Base-by-base conservation (phyloP, 371 early-diverging fungal species). In the Mucor plumbeus region DNA sequence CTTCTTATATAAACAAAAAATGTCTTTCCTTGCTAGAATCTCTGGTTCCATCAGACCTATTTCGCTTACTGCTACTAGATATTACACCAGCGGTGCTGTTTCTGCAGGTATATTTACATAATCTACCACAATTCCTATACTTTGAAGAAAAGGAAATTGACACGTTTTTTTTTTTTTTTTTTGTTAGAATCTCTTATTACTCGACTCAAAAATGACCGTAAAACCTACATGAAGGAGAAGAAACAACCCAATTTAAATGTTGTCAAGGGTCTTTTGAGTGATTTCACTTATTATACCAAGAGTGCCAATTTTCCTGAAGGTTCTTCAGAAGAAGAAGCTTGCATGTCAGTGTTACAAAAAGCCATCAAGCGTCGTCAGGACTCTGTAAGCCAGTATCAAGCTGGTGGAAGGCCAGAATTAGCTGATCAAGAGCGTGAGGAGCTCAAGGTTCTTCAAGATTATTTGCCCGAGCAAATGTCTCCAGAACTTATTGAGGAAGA, bases 331-430 rank as follows among this genome's bases (percentile, higher is more conserved):
- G 79, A 88, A 64, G 74, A 80, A 58, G 85, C 85, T 43, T 63
- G 87, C 11, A 68, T 85, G 34, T 59, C 72, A 0, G 81, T 92
- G 11, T 74, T 94, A 39, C 92, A 91, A 70, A 85, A 87, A 40
- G 86, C 90, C 15, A 88, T 93, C 59, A 91, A 91, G 76, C 83
- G 82, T 47, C 87, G 93, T 14, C 79, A 87, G 61, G 94, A 94
- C 34, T 89, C 94, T 14, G 81, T 91, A 34, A 39, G 62, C 43
- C 83, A 82, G 59, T 94, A 85, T 71, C 68, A 70, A 31, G 74
- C 75, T 11, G 93, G 89, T 13, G 86, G 85, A 6, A 78, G 94
- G 40, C 75, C 80, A 14, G 93, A 94, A 44, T 78, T 92, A 36
- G 92, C 88, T 0, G 81, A 70, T 3, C 80, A 83, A 19, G 94